These are phyloP conservation scores for Rosa hybrid DNA, from an alignment of 331 rosid genomes.

Conservation along the genomic window DNA sequence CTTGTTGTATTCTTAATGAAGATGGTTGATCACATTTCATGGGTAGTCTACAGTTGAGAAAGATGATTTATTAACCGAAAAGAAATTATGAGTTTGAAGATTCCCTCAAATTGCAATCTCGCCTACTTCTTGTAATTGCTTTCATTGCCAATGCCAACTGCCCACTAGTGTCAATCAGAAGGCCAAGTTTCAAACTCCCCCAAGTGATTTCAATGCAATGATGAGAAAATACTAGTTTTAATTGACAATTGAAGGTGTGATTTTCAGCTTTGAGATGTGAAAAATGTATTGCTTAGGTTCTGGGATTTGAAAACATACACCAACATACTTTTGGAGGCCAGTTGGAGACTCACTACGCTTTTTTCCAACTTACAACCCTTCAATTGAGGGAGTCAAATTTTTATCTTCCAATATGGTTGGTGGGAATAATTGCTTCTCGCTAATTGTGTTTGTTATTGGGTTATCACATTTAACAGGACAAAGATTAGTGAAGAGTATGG, in stretches of 20 bases:
- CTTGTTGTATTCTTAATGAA: constrained; percentile 12
- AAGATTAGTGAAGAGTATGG: constrained; percentile 71
- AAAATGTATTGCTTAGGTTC: neutral
- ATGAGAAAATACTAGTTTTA: neutral
- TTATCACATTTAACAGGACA: constrained; percentile 54
- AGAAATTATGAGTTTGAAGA: neutral
- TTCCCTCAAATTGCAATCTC: too few species aligned
- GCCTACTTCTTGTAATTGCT: neutral
- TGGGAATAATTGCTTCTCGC: neutral
- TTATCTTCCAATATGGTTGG: neutral
- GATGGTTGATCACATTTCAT: neutral
- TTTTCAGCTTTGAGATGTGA: neutral
- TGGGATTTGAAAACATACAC: neutral
- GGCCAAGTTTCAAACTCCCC: neutral
- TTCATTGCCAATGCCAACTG: neutral
- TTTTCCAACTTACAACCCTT: neutral
- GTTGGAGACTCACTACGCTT: neutral
- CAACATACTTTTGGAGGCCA: neutral
- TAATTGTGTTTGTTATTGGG: neutral
- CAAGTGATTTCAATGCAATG: neutral
- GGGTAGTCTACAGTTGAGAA: neutral
- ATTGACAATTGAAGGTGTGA: neutral
- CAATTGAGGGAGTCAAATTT: neutral
- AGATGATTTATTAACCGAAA: neutral
- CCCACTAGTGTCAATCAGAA: neutral